Conservation (phyloP, 139 green algal species). For the Microglena sp. region DNA sequence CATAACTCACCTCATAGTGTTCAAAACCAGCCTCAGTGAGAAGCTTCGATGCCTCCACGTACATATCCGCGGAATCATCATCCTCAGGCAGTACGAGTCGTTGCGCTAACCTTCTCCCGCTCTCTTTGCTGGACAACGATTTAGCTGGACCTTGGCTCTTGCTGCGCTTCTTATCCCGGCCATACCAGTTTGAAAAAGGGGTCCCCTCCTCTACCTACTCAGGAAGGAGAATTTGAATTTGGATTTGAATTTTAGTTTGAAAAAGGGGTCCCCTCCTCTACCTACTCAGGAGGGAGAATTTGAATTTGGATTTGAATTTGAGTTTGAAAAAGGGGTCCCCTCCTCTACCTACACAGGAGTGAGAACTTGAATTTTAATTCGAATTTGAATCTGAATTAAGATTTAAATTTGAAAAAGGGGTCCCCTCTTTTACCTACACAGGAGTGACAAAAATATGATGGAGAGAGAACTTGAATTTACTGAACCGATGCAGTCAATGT, state of each 20-base stretch:
- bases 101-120: too few species aligned
- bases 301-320: constrained; percentile 38
- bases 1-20: constrained; percentile 77
- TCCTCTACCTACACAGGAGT: constrained; percentile 67
- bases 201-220: constrained; percentile 81
- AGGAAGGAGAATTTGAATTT: not conserved
- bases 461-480: too few species aligned
- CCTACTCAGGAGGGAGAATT: constrained; percentile 23
- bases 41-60: constrained; percentile 38
- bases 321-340: constrained; percentile 77
- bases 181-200: constrained; percentile 76
- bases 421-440: constrained; percentile 76
- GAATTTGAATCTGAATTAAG: too few species aligned
- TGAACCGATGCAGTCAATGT: too few species aligned
- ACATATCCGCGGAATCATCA: constrained; percentile 67
- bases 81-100: constrained; percentile 50
- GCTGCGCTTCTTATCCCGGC: too few species aligned
- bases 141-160: too few species aligned
- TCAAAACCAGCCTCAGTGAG: constrained; percentile 70
- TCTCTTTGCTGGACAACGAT: too few species aligned
- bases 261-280: constrained; percentile 90
- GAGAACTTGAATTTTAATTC: not conserved
- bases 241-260: constrained; percentile 51
- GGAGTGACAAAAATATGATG: too few species aligned
- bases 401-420: constrained; percentile 78